Evolutionary conservation across 108 stramenopile genomes (phyloP).

Genomic region (Cyclostephanos tholiformis): DNA sequence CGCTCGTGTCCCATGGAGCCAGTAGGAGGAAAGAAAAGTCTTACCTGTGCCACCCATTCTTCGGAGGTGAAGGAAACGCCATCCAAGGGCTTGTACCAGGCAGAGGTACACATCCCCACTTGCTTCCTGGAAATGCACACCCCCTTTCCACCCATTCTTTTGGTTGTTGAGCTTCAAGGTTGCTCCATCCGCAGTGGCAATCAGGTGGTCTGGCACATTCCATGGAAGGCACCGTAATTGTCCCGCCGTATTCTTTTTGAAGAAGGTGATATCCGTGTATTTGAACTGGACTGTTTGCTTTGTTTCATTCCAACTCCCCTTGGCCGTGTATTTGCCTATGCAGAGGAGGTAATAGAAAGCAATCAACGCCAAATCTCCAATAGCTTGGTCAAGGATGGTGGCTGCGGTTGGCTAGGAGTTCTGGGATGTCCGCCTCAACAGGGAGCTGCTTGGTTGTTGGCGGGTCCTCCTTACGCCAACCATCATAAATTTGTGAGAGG

Average conservation of each 20-base stretch:
- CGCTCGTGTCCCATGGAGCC: background rate
- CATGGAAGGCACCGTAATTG: background rate
- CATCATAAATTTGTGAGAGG: background rate
- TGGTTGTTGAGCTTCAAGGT: background rate
- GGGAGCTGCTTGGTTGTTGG: no score
- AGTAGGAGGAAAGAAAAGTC: background rate
- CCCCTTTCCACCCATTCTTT: no score
- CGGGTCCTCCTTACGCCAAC: no score
- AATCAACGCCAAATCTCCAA: conserved; percentile 3
- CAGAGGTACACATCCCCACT: background rate
- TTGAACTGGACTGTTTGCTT: conserved; percentile 1
- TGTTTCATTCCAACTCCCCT: background rate
- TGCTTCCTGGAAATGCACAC: background rate
- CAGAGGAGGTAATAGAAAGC: no score
- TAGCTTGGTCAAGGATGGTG: background rate
- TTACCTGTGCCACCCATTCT: background rate
- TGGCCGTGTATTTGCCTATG: no score
- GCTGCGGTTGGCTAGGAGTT: background rate
- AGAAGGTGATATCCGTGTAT: background rate
- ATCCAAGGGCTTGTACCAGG: background rate
- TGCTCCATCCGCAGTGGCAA: background rate
- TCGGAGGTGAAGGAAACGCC: background rate
- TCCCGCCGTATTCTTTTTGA: background rate
- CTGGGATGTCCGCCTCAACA: background rate
- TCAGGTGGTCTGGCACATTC: background rate